Evolutionary conservation across 192 early-diverging fungal species (phyloP), one percentile per base, ranked within the genome.

Genomic region (Podochytrium sp.): DNA sequence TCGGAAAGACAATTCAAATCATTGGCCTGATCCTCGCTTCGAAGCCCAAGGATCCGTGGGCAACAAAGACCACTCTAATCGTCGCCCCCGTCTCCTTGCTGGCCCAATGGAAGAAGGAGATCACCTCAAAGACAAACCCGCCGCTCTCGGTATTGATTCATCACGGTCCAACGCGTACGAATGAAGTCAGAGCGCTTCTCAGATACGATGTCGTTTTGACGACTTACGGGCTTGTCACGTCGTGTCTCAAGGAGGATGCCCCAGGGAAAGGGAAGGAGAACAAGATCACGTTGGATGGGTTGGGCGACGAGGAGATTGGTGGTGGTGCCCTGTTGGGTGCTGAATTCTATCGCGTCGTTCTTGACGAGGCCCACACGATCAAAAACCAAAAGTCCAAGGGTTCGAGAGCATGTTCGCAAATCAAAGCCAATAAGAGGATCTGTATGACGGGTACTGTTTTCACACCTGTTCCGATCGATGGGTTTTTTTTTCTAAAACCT

Each of bases 1-100:
- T 91, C 56, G 91, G 52, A 5, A 93, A 93, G 72, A 91, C 91
- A 0, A 63, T 92, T 1, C 90, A 92, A 67, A 65, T 87, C 4
- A 80, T 92, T 55, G 82, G 88, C 0, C 80, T 92, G 7, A 32
- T 87, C 39, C 65, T 78, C 0, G 91, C 57, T 38, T 72, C 74
- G 6, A 12, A 7, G n/a, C 41, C 63, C 47, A 47, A 39, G 52
- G 53, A 29, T 40, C 76, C 82, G 42, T 81, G 82, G 0, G 75
- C 83, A 12, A 85, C 83, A 83, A 85, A 89, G 33, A 63, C 80
- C 0, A 90, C 89, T 3, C 80, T 92, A n/a, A 68, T 92, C 10
- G 71, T 91, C 6, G 83, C 85, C 4, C 89, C 91, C 0, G 77
- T 88, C 14, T 35, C 71, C 14, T 16, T 73, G 16, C 25, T 73